Base-by-base conservation (phyloP, 2,329 filamentous ascomycete genomes). In the Pseudogymnoascus verrucosus region DNA sequence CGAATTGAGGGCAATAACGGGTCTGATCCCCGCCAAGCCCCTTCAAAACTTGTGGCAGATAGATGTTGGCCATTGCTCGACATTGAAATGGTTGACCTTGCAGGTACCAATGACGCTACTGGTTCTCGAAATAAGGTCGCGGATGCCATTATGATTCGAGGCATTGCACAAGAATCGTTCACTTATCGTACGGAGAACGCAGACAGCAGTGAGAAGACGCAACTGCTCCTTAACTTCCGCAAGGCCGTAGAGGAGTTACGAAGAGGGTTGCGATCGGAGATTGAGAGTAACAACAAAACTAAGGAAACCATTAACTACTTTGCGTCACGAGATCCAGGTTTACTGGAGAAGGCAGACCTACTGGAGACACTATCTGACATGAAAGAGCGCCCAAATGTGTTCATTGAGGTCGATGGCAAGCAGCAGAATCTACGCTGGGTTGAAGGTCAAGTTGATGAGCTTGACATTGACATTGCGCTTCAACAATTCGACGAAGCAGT, bases 341-440 rank as follows among this genome's bases (percentile, higher is more conserved):
- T 93, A 23, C 79, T 93, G 44, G 89, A 91, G 71, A 92, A 93
- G 75, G 86, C 89, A 0, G 90, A 93, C 64, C 78, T 95, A 2
- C 82, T 96, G 12, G 91, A 95, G 72, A 89, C 85, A 6, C 77
- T 92, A 8, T 91, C 91, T 1, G 86, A 88, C 66, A 86, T 89
- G 70, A 91, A 91, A 72, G 90, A 96, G 74, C 78, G 79, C 40
- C 78, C 78, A 16, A 84, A 81, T 66, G 89, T 96, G 78, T 84
- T 96, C 63, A 93, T 99, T 68, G 95, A 99, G 70, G 91, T 96
- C 12, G 95, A 98, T 71, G 95, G 95, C 60, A 96, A 96, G 71
- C 93, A 97, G 75, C 91, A 98, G 73, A 97, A 95, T 73, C 82
- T 99, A 57, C 89, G 93, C 62, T 97, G 91, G 91, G 91, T 99